Base-by-base conservation (phyloP, 352 stramenopile species). In the Globisporangium parvum region DNA sequence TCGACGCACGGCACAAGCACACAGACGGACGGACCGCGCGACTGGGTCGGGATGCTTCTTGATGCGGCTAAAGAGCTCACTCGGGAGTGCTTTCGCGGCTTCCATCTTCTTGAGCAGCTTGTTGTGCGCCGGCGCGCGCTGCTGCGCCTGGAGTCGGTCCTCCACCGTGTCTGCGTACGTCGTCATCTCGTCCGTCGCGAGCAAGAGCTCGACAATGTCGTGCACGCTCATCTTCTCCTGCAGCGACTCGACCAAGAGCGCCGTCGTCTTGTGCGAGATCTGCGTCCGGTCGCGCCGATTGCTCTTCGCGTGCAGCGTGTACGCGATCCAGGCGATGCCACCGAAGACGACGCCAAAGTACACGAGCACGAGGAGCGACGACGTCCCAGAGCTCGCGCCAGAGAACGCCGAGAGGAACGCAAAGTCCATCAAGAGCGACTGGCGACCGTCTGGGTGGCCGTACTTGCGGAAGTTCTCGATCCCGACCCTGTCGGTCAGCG, bases 51-150 rank as follows among this genome's bases (percentile, higher is more conserved):
- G 62, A 53, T 91, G 78, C 62, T 93, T 93, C 69, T 87, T 88
- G 61, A 93, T 88, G 33, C 82, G 82, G 9, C 61, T 65, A 15
- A 88, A 63, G 24, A 82, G 68, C 51, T 89, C 80, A 14, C 52
- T 55, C 0, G 82, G 80, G 20, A 93, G 62, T 20, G 67, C 79
- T 44, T 83, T 88, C 4, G 73, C 78, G 1, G 65, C 70, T 45
- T 91, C 82, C 75, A 91, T 91, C 62, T 87, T 91, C 64, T 91
- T 93, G 12, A 87, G 60, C 6, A 93, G 55, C 59, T 93, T 93
- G 53, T 88, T 79, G 55, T 90, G 80, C 1, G 78, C 75, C 51
- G 87, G 88, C 2, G 68, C 47, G 48, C 80, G 78, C 35, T 84
- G 68, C 39, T 77, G 66, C 9, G 72, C 74, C 20, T 87, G 66